These are phyloP conservation scores for Brachypodium distachyon DNA, from an alignment of 202 grass and related monocot species.

Conservation along the genomic window DNA sequence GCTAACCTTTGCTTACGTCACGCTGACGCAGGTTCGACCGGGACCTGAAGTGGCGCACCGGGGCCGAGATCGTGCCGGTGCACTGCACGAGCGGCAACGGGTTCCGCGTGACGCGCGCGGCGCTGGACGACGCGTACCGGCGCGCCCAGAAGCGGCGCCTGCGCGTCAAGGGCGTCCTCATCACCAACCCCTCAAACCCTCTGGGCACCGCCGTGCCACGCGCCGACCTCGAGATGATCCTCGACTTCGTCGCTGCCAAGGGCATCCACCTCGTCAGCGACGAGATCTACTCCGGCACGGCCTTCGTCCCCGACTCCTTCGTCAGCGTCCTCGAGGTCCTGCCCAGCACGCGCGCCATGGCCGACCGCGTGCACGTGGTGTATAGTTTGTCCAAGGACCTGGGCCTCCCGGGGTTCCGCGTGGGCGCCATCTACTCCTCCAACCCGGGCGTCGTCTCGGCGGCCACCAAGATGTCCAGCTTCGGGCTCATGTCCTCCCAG, in stretches of 20 bases:
- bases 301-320: conserved; percentile 54
- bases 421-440: conserved; percentile 80
- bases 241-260: conserved; percentile 61
- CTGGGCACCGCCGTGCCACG: conserved; percentile 52
- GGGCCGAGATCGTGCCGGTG: conserved; percentile 79
- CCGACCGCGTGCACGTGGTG: conserved; percentile 64
- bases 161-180: conserved; percentile 68
- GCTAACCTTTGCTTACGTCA: background rate
- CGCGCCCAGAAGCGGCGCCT: conserved; percentile 46
- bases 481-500: conserved; percentile 85
- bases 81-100: conserved; percentile 63
- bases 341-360: background rate
- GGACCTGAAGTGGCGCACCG: conserved; percentile 96
- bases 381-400: conserved; percentile 96
- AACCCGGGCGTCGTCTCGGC: conserved; percentile 63
- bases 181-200: conserved; percentile 96
- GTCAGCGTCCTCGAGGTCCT: conserved; percentile 74
- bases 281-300: conserved; percentile 88
- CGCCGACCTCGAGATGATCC: conserved; percentile 46
- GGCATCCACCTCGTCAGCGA: conserved; percentile 85
- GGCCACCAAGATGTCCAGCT: conserved; percentile 98
- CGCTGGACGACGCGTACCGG: conserved; percentile 61
- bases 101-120: conserved; percentile 61
- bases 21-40: conserved; percentile 63
- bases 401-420: conserved; percentile 81